phyloP scores from a whole-genome alignment of 2,329 filamentous ascomycete genomes.

The Aspergillus ruber region DNA sequence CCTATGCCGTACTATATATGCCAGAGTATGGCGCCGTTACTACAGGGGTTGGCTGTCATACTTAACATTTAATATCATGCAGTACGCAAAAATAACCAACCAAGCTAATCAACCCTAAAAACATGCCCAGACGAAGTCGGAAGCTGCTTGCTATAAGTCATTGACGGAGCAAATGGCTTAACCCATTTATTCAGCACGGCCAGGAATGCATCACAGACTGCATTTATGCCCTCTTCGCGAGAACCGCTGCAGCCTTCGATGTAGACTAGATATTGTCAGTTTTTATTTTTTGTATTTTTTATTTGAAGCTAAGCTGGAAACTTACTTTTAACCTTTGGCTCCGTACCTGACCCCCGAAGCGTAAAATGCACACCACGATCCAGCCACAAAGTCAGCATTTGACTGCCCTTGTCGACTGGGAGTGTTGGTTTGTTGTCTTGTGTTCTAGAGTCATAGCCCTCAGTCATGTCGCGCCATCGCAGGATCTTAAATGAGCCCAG shows the following conservation, averaged over 20 bases:
- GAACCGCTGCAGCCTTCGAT: conserved; percentile 36
- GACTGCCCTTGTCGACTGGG: conserved; percentile 50
- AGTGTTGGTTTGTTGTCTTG: conserved; percentile 47
- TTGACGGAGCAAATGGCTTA: conserved; percentile 29
- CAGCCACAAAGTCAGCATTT: conserved; percentile 59
- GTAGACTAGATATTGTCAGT: conserved; percentile 27
- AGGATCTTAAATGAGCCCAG: conserved; percentile 49
- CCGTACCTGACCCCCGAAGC: conserved; percentile 56
- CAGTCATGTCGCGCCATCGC: conserved; percentile 57
- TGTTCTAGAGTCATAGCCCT: conserved; percentile 53
- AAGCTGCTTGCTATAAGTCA: conserved; percentile 30
- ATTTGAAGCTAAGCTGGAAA: conserved; percentile 4
- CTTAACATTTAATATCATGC: too few relatives aligned
- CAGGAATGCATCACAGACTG: conserved; percentile 32
- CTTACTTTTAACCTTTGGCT: conserved; percentile 59
- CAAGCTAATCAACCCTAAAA: conserved; percentile 13
- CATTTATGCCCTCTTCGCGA: conserved; percentile 27
- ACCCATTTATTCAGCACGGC: conserved; percentile 36
- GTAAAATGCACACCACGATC: conserved; percentile 52
- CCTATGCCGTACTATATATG: too few relatives aligned
- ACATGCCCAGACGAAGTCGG: conserved; percentile 34
- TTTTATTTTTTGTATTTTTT: neutral
- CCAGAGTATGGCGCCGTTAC: too few relatives aligned
- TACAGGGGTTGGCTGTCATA: too few relatives aligned
- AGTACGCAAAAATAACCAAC: too few relatives aligned